Evolutionary conservation across 116 monocot species (phyloP).

Genomic region (Trichopus zeylanicus): DNA sequence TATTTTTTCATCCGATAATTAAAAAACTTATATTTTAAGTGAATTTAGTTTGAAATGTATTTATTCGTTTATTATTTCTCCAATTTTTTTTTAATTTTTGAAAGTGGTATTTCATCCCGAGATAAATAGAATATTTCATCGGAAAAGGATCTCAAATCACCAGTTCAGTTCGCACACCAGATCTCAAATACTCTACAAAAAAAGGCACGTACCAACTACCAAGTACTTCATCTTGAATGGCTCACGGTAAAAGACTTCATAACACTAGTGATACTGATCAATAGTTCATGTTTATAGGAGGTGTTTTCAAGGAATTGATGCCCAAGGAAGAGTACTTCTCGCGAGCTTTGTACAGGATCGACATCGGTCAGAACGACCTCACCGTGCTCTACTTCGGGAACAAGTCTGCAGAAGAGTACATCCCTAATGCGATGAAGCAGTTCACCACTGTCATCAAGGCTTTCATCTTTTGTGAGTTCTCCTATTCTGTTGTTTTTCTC

Average conservation of each 20-base stretch:
- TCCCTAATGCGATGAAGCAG: constrained; percentile 9
- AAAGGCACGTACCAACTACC: constrained; percentile 14
- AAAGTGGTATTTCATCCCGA: too few relatives aligned
- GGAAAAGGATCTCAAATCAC: constrained; percentile 5
- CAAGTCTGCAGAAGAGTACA: constrained; percentile 11
- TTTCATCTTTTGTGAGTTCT: too few relatives aligned
- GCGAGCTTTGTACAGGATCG: constrained; percentile 24
- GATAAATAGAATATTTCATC: constrained; percentile 17
- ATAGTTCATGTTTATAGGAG: constrained; percentile 17
- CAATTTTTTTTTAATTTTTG: too few relatives aligned
- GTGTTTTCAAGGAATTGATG: constrained; percentile 18
- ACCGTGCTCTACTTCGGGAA: constrained; percentile 13
- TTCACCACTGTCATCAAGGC: constrained; percentile 23
- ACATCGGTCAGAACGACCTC: constrained; percentile 55
- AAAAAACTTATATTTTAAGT: too few relatives aligned
- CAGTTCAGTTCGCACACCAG: constrained; percentile 23
- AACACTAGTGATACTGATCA: too few relatives aligned
- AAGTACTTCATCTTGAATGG: background rate
- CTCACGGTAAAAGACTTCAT: background rate
- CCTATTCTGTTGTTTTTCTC: too few relatives aligned
- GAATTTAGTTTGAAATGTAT: too few relatives aligned
- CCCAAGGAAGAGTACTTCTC: constrained; percentile 33
- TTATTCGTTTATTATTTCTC: too few relatives aligned
- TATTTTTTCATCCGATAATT: too few relatives aligned
- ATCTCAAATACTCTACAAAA: constrained; percentile 10